phyloP scores from a whole-genome alignment of 805 yeast genomes.

The Candida golubevii region DNA sequence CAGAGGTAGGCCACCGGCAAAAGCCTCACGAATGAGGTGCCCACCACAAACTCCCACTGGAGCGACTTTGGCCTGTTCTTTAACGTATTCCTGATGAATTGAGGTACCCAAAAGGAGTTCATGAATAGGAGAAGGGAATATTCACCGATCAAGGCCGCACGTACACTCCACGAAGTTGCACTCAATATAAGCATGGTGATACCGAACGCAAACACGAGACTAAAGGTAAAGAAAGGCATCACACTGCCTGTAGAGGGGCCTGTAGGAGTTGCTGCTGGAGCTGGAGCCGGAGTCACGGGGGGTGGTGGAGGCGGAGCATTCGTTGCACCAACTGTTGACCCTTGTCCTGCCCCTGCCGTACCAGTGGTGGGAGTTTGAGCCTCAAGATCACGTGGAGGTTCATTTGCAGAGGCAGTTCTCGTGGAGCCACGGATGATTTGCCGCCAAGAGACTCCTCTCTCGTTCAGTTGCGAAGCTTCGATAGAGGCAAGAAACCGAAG shows the following conservation, averaged over 20 bases:
- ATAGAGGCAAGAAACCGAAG: conserved; percentile 68
- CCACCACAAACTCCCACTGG: conserved; percentile 70
- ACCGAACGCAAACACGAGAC: conserved; percentile 25
- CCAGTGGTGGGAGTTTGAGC: conserved; percentile 4
- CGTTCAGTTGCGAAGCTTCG: conserved; percentile 67
- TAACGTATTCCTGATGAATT: conserved; percentile 69
- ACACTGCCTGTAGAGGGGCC: conserved; percentile 5
- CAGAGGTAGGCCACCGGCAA: conserved; percentile 64
- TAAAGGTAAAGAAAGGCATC: conserved; percentile 25
- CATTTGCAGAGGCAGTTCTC: background rate
- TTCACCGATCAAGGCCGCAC: conserved; percentile 54
- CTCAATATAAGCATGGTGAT: conserved; percentile 52
- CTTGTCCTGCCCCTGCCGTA: background rate
- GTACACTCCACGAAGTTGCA: conserved; percentile 58
- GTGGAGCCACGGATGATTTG: conserved; percentile 57
- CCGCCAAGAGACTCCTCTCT: conserved; percentile 60
- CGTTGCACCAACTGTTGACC: too few species aligned
- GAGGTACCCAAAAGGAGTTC: conserved; percentile 86
- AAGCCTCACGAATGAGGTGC: conserved; percentile 58
- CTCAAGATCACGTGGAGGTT: conserved; percentile 1
- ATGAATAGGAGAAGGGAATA: conserved; percentile 45
- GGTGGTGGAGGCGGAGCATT: background rate
- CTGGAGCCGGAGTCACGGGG: background rate
- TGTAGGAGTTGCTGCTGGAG: conserved; percentile 21
- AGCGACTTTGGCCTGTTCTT: conserved; percentile 64